phyloP scores from a whole-genome alignment of 768 basidiomycete genomes.

The Phylloporus arenicola region DNA sequence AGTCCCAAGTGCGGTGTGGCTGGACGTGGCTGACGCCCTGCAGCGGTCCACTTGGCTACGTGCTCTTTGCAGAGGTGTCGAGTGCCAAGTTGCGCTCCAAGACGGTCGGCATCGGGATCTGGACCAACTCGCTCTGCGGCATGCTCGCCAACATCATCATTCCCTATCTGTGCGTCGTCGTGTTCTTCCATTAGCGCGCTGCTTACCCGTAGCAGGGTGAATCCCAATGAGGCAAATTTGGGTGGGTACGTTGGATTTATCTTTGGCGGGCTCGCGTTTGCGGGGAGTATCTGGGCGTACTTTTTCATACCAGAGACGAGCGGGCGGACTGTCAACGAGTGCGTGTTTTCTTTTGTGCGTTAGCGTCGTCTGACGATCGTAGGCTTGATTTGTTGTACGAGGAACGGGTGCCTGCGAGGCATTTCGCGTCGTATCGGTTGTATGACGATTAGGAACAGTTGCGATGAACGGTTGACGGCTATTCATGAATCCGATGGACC shows the following conservation, averaged over 20 bases:
- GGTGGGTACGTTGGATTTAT: constrained; percentile 27
- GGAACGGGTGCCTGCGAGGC: constrained; percentile 24
- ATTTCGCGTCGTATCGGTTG: constrained; percentile 19
- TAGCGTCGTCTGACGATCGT: background rate
- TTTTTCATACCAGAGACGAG: constrained; percentile 27
- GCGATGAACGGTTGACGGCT: background rate
- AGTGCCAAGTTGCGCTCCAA: constrained; percentile 29
- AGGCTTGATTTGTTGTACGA: constrained; percentile 32
- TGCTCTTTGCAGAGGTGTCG: constrained; percentile 27
- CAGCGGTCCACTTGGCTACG: constrained; percentile 23
- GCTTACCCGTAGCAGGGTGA: constrained; percentile 14
- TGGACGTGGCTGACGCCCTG: background rate
- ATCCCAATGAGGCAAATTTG: constrained; percentile 24
- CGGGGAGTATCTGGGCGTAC: constrained; percentile 22
- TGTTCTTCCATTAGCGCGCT: background rate
- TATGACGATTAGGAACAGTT: constrained; percentile 1
- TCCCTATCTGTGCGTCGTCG: constrained; percentile 22
- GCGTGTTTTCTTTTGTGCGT: constrained; percentile 1
- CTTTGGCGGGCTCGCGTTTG: constrained; percentile 22
- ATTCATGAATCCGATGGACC: background rate
- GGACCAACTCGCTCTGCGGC: constrained; percentile 21
- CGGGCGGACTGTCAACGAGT: constrained; percentile 28
- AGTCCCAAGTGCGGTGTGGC: background rate
- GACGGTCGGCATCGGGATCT: constrained; percentile 25
- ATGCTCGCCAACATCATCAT: constrained; percentile 25